Conservation (phyloP, 73 alveolate species). For the Tetrahymena malaccensis region DNA sequence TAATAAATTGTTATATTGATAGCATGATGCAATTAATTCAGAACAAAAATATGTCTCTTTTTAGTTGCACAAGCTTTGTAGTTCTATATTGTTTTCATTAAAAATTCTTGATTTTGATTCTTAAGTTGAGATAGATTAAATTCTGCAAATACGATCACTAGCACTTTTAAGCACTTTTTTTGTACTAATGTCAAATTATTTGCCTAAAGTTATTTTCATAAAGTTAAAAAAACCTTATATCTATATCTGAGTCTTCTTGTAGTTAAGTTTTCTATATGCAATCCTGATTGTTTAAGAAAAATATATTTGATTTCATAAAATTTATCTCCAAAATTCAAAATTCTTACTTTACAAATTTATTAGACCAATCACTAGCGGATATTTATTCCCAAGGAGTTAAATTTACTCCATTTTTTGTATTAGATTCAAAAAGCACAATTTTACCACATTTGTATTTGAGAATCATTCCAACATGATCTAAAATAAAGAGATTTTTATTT, state of each 20-base stretch:
- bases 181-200: background rate
- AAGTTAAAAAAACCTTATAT: background rate
- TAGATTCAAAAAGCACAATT: background rate
- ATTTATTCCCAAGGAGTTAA: background rate
- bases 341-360: background rate
- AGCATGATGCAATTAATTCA: background rate
- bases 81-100: background rate
- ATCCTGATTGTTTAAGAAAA: background rate
- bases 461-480: background rate
- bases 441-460: background rate
- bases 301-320: background rate
- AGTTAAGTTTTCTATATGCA: background rate
- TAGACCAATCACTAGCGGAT: background rate
- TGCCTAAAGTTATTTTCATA: background rate
- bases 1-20: background rate
- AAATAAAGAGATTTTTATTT: background rate
- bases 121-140: background rate
- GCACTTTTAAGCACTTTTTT: background rate
- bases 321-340: background rate
- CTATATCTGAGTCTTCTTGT: background rate
- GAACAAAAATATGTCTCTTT: background rate
- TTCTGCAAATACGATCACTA: background rate
- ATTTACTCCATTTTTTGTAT: background rate
- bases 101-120: background rate
- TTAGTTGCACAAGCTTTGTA: background rate